Evolutionary conservation across 495 filamentous ascomycete species (phyloP).

Genomic region (Penicillium herquei): DNA sequence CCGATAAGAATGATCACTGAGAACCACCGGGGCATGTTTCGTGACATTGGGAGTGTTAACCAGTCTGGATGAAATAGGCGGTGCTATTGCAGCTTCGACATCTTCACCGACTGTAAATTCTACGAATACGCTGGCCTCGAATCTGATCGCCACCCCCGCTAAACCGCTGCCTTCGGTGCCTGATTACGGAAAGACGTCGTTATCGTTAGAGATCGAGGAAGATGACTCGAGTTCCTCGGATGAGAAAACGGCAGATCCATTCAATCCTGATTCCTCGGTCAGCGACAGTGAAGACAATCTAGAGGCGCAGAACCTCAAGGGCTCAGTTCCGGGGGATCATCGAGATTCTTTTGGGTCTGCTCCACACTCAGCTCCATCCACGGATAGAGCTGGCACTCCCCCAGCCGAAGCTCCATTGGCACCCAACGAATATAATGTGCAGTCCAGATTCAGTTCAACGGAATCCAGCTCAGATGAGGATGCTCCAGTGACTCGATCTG

Average conservation of each 20-base stretch:
- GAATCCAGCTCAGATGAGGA: conserved; percentile 5
- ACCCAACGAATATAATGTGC: conserved; percentile 8
- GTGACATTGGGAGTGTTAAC: conserved; percentile 8
- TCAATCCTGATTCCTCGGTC: conserved; percentile 26
- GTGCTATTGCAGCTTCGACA: neutral
- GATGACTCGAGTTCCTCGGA: conserved; percentile 31
- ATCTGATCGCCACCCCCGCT: conserved; percentile 2
- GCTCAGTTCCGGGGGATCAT: conserved; percentile 19
- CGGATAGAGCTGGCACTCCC: conserved; percentile 19
- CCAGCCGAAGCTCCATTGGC: conserved; percentile 5
- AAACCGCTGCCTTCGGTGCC: conserved; percentile 8
- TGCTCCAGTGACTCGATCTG: conserved; percentile 9
- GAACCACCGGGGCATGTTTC: too few relatives aligned
- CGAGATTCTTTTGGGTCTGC: conserved; percentile 21
- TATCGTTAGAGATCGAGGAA: conserved; percentile 21
- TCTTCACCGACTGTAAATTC: conserved; percentile 1
- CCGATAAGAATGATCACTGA: conserved; percentile 15
- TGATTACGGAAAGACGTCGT: conserved; percentile 15
- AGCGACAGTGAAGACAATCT: conserved; percentile 26
- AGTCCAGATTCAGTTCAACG: conserved; percentile 10
- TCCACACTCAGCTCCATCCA: conserved; percentile 32
- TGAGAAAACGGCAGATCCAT: conserved; percentile 30
- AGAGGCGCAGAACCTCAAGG: conserved; percentile 1
- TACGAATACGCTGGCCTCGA: conserved; percentile 1
- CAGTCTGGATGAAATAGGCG: conserved; percentile 9